These are phyloP conservation scores for Athelia sp. DNA, from an alignment of 1,284 basidiomycete species.

Conservation along the genomic window DNA sequence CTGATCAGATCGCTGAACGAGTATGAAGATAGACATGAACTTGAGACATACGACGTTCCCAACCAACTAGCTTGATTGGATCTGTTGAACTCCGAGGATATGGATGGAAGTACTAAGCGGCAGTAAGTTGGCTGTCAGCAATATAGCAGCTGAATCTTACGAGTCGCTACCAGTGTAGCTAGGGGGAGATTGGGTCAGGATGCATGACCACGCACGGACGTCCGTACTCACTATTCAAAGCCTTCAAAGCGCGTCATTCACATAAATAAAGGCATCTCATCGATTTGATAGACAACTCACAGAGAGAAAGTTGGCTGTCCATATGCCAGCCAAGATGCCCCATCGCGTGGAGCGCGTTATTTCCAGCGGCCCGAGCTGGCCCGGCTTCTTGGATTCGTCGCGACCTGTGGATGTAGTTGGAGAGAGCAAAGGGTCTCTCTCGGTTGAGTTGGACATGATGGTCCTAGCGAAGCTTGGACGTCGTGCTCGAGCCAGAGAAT, in stretches of 20 bases:
- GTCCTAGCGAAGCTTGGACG: neutral
- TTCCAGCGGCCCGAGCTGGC: conserved; percentile 46
- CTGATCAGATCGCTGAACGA: neutral
- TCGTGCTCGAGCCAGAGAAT: too few relatives aligned
- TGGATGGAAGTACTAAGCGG: conserved; percentile 61
- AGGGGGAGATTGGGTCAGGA: conserved; percentile 5
- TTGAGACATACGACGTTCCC: conserved; percentile 57
- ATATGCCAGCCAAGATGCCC: conserved; percentile 63
- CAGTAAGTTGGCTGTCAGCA: neutral
- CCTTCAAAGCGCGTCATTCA: conserved; percentile 28
- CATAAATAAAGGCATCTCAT: conserved; percentile 4
- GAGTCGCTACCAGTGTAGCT: conserved; percentile 53
- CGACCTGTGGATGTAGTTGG: conserved; percentile 4
- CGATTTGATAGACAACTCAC: conserved; percentile 34
- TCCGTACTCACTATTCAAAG: conserved; percentile 50
- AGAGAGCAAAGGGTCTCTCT: conserved; percentile 35
- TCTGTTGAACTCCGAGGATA: conserved; percentile 74
- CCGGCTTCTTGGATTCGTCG: conserved; percentile 3
- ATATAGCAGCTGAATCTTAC: conserved; percentile 24
- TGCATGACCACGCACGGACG: conserved; percentile 3
- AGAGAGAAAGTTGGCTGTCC: conserved; percentile 65
- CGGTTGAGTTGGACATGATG: conserved; percentile 22
- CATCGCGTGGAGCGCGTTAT: conserved; percentile 51
- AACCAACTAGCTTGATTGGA: conserved; percentile 81
- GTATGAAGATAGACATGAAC: neutral